phyloP scores from a whole-genome alignment of 164 flowering plant genomes.

The Aristolochia fimbriata region DNA sequence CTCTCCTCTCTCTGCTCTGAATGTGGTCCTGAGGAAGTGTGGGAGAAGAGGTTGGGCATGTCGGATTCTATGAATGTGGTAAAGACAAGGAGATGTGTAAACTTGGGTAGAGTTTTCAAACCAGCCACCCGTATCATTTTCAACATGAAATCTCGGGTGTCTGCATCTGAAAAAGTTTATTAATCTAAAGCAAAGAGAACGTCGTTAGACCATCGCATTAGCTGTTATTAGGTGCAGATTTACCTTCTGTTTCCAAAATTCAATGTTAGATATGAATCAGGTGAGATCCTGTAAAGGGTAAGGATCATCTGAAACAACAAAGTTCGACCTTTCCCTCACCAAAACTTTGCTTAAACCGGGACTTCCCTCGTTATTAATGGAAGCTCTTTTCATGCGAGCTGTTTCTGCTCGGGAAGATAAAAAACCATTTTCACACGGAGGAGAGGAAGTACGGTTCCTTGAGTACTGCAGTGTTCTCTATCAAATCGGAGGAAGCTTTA shows the following conservation, averaged over 20 bases:
- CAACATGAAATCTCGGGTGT: constrained; percentile 1
- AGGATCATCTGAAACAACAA: not conserved
- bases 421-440: too few relatives aligned
- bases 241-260: not conserved
- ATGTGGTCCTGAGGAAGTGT: not conserved
- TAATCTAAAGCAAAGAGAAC: not conserved
- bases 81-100: not conserved
- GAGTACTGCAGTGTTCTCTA: too few relatives aligned
- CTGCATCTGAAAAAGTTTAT: not conserved
- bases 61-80: not conserved
- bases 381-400: too few relatives aligned
- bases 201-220: not conserved
- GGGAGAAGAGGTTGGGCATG: not conserved
- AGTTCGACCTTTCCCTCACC: not conserved
- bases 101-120: not conserved
- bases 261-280: not conserved
- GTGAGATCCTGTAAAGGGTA: not conserved
- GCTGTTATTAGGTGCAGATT: not conserved
- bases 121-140: not conserved
- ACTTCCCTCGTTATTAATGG: not conserved
- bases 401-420: too few relatives aligned
- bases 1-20: not conserved
- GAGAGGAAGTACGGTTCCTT: too few relatives aligned
- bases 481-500: too few relatives aligned
- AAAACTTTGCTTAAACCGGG: not conserved